Conservation (phyloP, 768 basidiomycete genomes). For the Phanerochaete carnosa region DNA sequence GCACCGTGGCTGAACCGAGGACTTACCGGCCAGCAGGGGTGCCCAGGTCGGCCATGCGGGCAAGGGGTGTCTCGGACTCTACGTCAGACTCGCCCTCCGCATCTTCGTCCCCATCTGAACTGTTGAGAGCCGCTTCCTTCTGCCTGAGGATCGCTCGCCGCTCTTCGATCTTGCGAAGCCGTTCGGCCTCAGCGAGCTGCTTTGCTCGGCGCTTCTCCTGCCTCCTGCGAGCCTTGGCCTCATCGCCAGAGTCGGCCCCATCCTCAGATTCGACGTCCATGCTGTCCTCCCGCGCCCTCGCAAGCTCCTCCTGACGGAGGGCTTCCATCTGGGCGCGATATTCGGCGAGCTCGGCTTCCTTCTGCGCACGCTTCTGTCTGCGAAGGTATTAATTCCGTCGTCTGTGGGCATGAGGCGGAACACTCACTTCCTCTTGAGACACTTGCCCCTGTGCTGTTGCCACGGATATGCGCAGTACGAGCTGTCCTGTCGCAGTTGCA, state of each 20-base stretch:
- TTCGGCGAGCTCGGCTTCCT: slow-evolving; percentile 51
- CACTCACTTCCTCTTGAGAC: slow-evolving; percentile 64
- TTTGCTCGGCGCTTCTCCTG: slow-evolving; percentile 26
- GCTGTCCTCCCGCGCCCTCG: slow-evolving; percentile 22
- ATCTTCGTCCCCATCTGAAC: slow-evolving; percentile 23
- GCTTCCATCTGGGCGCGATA: slow-evolving; percentile 33
- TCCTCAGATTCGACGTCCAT: slow-evolving; percentile 38
- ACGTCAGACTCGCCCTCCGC: slow-evolving; percentile 22
- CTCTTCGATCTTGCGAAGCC: slow-evolving; percentile 16
- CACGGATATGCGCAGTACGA: slow-evolving; percentile 82
- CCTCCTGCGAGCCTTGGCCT: slow-evolving; percentile 9
- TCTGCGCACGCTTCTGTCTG: slow-evolving; percentile 57
- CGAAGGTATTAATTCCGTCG: neutral
- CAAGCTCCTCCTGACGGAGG: slow-evolving; percentile 23
- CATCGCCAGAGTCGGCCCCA: slow-evolving; percentile 21
- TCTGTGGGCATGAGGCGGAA: slow-evolving; percentile 14
- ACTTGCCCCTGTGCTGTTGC: slow-evolving; percentile 75
- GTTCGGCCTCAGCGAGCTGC: slow-evolving; percentile 18
- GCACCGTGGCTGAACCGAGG: neutral
- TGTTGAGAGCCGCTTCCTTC: slow-evolving; percentile 10
- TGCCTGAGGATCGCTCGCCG: slow-evolving; percentile 2
- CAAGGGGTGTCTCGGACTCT: slow-evolving; percentile 14
- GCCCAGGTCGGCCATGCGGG: slow-evolving; percentile 54
- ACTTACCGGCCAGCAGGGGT: slow-evolving; percentile 59
- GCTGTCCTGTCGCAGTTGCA: slow-evolving; percentile 75